Evolutionary conservation across 2,329 filamentous ascomycete species (phyloP).

Genomic region (Proliferodiscus dingleyae): DNA sequence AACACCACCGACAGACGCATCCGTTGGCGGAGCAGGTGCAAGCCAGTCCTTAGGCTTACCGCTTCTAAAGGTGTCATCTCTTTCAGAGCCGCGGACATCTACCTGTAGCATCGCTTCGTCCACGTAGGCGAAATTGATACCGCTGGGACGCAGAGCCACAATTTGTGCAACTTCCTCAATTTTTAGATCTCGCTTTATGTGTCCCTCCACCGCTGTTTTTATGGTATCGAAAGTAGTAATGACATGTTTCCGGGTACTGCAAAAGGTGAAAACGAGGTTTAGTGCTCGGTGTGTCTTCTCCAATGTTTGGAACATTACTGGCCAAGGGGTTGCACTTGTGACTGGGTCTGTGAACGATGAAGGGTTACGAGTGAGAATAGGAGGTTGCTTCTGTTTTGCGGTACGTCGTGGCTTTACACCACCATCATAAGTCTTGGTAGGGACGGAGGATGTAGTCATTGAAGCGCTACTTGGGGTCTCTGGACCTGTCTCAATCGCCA

Average conservation of each 20-base stretch:
- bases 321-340: conserved; percentile 51
- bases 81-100: conserved; percentile 64
- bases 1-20: conserved; percentile 52
- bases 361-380: conserved; percentile 19
- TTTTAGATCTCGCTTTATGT: conserved; percentile 65
- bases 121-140: conserved; percentile 80
- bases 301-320: conserved; percentile 65
- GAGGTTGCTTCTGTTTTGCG: conserved; percentile 31
- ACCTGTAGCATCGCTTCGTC: conserved; percentile 80
- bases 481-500: neutral
- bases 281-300: conserved; percentile 76
- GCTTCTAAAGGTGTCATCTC: conserved; percentile 60
- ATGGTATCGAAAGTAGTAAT: conserved; percentile 90
- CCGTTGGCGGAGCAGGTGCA: conserved; percentile 45
- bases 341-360: conserved; percentile 23
- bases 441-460: conserved; percentile 38
- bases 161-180: conserved; percentile 80
- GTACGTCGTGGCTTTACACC: conserved; percentile 40
- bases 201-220: conserved; percentile 75
- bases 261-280: conserved; percentile 93
- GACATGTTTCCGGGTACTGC: conserved; percentile 85
- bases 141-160: conserved; percentile 68
- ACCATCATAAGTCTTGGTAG: conserved; percentile 55
- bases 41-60: conserved; percentile 47
- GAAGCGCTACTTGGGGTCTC: conserved; percentile 5